Evolutionary conservation across 371 early-diverging fungal species (phyloP).

Genomic region (Mortierella sp.): DNA sequence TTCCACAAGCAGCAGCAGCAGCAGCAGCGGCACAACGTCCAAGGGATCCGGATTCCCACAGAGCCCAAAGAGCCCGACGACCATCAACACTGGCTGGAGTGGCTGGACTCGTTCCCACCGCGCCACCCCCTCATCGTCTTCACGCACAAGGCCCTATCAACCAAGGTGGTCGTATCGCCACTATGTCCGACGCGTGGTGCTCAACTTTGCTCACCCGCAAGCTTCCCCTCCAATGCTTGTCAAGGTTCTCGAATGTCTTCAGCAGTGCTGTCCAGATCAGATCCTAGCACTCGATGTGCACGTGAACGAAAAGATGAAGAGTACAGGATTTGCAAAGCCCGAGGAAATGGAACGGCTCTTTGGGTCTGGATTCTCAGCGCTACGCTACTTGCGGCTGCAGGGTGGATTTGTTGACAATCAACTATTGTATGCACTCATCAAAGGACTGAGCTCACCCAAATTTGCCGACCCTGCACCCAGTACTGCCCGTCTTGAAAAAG

Average conservation of each 20-base stretch:
- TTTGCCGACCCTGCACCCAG: not conserved
- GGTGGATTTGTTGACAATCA: conserved; percentile 53
- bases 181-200: conserved; percentile 28
- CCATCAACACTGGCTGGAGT: not conserved
- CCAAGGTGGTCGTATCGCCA: conserved; percentile 41
- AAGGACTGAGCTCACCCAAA: conserved; percentile 8
- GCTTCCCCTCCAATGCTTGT: conserved; percentile 43
- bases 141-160: not conserved
- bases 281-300: conserved; percentile 43
- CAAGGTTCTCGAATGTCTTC: conserved; percentile 32
- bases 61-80: no score
- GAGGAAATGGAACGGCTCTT: conserved; percentile 36
- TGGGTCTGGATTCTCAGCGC: conserved; percentile 34
- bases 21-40: not conserved
- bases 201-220: conserved; percentile 50
- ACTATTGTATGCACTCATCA: conserved; percentile 37
- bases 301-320: conserved; percentile 49
- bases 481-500: not conserved
- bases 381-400: conserved; percentile 37
- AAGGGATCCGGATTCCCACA: not conserved
- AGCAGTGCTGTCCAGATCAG: conserved; percentile 25
- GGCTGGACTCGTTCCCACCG: not conserved
- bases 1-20: not conserved
- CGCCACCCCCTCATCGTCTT: not conserved
- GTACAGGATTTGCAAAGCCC: conserved; percentile 23